phyloP scores from a whole-genome alignment of 2,329 filamentous ascomycete genomes.

The Fusarium sarcochroum region DNA sequence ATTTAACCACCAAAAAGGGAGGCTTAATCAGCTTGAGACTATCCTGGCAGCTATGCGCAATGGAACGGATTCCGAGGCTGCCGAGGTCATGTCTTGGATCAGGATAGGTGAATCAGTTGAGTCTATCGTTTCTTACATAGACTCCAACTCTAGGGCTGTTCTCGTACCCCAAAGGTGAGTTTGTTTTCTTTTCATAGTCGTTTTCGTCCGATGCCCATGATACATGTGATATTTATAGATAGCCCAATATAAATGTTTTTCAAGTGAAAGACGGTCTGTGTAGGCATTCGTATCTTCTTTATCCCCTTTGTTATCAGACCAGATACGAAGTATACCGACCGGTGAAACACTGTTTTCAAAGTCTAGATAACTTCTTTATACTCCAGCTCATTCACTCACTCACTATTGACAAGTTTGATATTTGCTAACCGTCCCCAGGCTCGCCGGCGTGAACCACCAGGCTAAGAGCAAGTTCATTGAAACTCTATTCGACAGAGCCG shows the following conservation, averaged over 20 bases:
- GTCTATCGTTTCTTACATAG: slow-evolving; percentile 28
- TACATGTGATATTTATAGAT: background rate
- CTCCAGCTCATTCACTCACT: background rate
- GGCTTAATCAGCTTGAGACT: slow-evolving; percentile 24
- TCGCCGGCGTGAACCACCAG: background rate
- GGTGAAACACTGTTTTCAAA: background rate
- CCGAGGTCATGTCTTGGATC: slow-evolving; percentile 29
- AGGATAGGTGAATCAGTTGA: slow-evolving; percentile 23
- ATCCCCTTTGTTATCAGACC: background rate
- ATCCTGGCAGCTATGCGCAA: slow-evolving; percentile 23
- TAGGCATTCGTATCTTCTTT: background rate
- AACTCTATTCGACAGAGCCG: slow-evolving; percentile 16
- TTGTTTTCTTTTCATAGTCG: background rate
- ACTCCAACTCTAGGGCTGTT: slow-evolving; percentile 6
- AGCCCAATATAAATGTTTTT: background rate
- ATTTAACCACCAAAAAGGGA: slow-evolving; percentile 26
- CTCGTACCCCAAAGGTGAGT: slow-evolving; percentile 15
- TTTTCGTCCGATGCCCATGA: background rate
- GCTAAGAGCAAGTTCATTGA: slow-evolving; percentile 24
- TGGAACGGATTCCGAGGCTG: slow-evolving; percentile 19
- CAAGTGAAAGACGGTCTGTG: background rate
- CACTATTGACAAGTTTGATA: background rate
- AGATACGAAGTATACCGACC: background rate
- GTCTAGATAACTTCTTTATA: too few relatives aligned
- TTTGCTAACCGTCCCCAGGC: background rate